phyloP scores from a whole-genome alignment of 169 alveolate species.

The Eimeria sp. region DNA sequence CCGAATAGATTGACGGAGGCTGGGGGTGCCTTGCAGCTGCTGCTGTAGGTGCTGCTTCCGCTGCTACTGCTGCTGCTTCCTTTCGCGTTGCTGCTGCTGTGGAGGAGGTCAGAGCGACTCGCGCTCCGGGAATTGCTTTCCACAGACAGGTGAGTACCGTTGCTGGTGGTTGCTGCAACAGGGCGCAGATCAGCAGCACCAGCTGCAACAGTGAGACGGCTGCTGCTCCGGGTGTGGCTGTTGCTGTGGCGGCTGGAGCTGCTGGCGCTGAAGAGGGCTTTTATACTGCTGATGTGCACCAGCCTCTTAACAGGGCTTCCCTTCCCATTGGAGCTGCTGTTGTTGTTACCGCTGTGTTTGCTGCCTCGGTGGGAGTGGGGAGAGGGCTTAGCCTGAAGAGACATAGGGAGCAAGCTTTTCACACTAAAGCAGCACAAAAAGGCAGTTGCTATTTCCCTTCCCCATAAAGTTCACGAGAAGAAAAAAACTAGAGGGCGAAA shows the following conservation, averaged over 20 bases:
- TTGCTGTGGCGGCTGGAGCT: slow-evolving; percentile 1
- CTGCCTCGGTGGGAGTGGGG: neutral
- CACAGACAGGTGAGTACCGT: neutral
- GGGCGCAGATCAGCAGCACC: slow-evolving; percentile 1
- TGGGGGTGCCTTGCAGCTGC: slow-evolving; percentile 50
- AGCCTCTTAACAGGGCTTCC: slow-evolving; percentile 37
- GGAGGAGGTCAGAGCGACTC: slow-evolving; percentile 20
- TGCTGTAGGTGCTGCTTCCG: slow-evolving; percentile 19
- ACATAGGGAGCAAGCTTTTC: neutral
- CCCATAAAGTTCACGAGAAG: neutral
- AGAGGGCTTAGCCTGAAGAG: slow-evolving; percentile 14
- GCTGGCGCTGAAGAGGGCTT: slow-evolving; percentile 41
- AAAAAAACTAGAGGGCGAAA: neutral
- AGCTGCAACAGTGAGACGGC: neutral
- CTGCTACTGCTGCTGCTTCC: neutral
- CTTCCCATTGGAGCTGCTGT: slow-evolving; percentile 17
- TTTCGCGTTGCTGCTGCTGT: slow-evolving; percentile 11
- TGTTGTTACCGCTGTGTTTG: slow-evolving; percentile 9
- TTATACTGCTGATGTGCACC: slow-evolving; percentile 43
- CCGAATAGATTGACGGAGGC: slow-evolving; percentile 49
- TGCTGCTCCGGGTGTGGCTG: slow-evolving; percentile 30
- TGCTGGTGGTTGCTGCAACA: slow-evolving; percentile 37
- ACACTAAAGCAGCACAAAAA: neutral
- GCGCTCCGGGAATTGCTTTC: slow-evolving; percentile 7
- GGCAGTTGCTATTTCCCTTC: neutral